These are phyloP conservation scores for Cryphonectria parasitica DNA, from an alignment of 2,329 filamentous ascomycete species.

Conservation along the genomic window DNA sequence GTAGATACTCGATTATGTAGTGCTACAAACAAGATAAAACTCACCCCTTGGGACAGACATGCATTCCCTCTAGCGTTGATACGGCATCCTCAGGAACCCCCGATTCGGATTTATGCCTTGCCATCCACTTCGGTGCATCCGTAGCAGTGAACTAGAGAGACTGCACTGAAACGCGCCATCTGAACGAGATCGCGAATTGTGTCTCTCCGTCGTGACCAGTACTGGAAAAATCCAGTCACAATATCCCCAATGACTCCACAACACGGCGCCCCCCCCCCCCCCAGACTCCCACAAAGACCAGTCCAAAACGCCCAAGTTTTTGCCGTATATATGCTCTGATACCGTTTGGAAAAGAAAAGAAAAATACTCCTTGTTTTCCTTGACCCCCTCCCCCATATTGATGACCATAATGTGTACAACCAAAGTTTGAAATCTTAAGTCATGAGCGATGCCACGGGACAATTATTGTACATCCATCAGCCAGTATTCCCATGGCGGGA, in stretches of 20 bases:
- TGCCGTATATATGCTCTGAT: conserved; percentile 27
- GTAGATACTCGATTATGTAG: not conserved
- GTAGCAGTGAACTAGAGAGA: not conserved
- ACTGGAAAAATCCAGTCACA: not conserved
- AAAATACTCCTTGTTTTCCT: conserved; percentile 26
- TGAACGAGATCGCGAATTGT: conserved; percentile 2
- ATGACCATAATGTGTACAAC: conserved; percentile 28
- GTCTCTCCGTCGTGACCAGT: conserved; percentile 9
- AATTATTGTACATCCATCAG: conserved; percentile 21
- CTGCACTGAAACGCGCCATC: not conserved
- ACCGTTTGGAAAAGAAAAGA: conserved; percentile 9
- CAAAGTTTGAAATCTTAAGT: conserved; percentile 15
- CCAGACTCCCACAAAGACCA: conserved; percentile 4
- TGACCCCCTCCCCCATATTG: conserved; percentile 17
- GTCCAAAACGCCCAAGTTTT: conserved; percentile 23
- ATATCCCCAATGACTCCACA: conserved; percentile 4
- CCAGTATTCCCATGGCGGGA: not conserved
- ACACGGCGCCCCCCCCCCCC: conserved; percentile 25
- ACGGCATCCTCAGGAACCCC: not conserved
- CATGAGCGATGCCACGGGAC: conserved; percentile 12
- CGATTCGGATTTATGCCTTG: not conserved
- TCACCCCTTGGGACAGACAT: not conserved
- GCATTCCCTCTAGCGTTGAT: not conserved
- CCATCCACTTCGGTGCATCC: not conserved
- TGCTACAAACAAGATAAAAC: not conserved